Evolutionary conservation across 177 flowering plant species (phyloP).

Genomic region (Vitis hybrid): DNA sequence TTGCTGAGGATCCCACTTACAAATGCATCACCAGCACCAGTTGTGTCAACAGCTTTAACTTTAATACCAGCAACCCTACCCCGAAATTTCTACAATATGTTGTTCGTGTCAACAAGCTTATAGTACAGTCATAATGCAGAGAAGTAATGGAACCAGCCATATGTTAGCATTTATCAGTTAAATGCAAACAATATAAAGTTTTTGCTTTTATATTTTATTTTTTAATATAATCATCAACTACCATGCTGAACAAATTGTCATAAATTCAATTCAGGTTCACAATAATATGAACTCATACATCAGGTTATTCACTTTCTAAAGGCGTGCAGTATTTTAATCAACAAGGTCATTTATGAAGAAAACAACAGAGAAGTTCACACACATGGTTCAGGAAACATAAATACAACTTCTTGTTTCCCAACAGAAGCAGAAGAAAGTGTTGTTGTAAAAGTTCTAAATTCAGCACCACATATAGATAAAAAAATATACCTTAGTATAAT

Average conservation of each 20-base stretch:
- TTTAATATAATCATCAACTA: background rate
- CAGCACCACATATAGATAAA: background rate
- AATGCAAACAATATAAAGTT: background rate
- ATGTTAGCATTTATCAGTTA: background rate
- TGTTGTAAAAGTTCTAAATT: too few species aligned
- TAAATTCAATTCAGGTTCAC: too few species aligned
- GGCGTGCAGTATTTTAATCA: too few species aligned
- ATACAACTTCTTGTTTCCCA: background rate
- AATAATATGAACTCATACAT: too few species aligned
- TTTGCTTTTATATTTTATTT: background rate
- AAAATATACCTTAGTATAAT: slow-evolving; percentile 67
- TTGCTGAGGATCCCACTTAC: slow-evolving; percentile 54
- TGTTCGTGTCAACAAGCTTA: background rate
- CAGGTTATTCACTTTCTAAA: too few species aligned
- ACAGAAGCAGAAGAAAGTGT: background rate
- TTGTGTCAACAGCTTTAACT: slow-evolving; percentile 78
- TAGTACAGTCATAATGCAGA: background rate
- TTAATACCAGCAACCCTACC: slow-evolving; percentile 73
- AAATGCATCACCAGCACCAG: slow-evolving; percentile 99
- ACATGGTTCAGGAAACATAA: too few species aligned
- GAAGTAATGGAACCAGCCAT: background rate
- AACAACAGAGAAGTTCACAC: too few species aligned
- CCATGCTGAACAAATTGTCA: background rate
- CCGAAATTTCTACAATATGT: slow-evolving; percentile 48
- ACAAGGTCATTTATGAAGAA: too few species aligned